A percentile compares a stretch with the other conserved stretches of the same genome.
Conservation (phyloP, 768 basidiomycete genomes). For the Suillus americanus region DNA sequence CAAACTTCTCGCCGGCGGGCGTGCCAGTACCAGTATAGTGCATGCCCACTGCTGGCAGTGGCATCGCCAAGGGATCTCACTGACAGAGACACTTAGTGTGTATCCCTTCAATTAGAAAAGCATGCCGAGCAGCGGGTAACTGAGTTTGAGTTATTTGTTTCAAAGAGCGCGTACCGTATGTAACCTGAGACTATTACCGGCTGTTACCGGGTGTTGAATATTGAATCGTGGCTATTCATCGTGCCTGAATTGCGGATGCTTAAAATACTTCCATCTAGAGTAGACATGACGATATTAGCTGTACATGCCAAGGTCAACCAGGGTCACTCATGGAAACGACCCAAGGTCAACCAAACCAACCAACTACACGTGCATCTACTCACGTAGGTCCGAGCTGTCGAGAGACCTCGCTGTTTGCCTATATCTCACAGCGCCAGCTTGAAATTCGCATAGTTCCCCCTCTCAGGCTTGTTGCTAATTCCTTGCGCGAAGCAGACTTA, state of each 20-base stretch:
- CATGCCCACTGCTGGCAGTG: not conserved
- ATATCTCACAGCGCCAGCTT: not conserved
- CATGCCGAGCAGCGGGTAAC: too few species aligned
- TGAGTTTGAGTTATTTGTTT: too few species aligned
- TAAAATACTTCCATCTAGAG: not conserved
- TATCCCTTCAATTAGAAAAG: too few species aligned
- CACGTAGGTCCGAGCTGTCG: constrained; percentile 2
- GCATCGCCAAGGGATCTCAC: not conserved
- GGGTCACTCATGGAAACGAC: not conserved
- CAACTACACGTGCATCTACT: not conserved
- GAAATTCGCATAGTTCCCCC: not conserved
- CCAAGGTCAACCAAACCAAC: too few species aligned
- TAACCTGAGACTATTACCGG: too few species aligned
- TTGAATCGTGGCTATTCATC: not conserved
- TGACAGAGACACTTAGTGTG: not conserved
- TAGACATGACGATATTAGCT: not conserved
- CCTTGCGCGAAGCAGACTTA: not conserved
- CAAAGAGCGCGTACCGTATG: too few species aligned
- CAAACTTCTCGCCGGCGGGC: not conserved
- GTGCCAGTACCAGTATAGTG: too few species aligned
- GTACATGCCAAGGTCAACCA: not conserved
- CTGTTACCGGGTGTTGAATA: not conserved
- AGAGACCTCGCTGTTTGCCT: too few species aligned
- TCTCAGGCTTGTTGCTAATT: not conserved
- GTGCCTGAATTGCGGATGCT: not conserved